These are phyloP conservation scores for Pleoardoris graminearum DNA, from an alignment of 2,329 filamentous ascomycete genomes.

Conservation along the genomic window DNA sequence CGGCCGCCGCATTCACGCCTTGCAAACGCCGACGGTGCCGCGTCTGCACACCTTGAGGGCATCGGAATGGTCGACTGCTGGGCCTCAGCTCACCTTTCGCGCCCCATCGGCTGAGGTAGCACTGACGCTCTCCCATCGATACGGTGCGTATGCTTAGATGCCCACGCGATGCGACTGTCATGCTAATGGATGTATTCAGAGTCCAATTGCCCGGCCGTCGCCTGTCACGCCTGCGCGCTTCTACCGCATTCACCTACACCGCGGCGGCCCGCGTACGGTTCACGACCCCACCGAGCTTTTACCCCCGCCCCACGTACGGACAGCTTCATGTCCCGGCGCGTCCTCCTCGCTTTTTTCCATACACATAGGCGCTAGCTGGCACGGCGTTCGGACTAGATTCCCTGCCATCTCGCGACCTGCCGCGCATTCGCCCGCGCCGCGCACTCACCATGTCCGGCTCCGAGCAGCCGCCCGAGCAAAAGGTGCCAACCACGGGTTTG, in stretches of 20 bases:
- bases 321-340: conserved; percentile 19
- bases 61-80: conserved; percentile 35
- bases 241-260: conserved; percentile 9
- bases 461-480: conserved; percentile 25
- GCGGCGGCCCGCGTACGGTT: conserved; percentile 2
- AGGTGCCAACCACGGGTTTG: conserved; percentile 30
- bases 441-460: conserved; percentile 36
- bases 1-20: conserved; percentile 7
- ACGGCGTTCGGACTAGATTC: conserved; percentile 1
- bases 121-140: conserved; percentile 13
- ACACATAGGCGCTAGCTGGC: conserved; percentile 9
- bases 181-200: conserved; percentile 15
- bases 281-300: conserved; percentile 8
- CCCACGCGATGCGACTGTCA: conserved; percentile 2
- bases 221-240: conserved; percentile 2
- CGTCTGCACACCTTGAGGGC: conserved; percentile 12
- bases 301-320: conserved; percentile 2
- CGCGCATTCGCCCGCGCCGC: background rate
- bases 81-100: conserved; percentile 24
- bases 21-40: conserved; percentile 12
- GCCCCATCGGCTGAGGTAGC: conserved; percentile 37
- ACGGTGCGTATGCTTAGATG: conserved; percentile 18
- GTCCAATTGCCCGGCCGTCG: conserved; percentile 6
- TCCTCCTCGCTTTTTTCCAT: background rate
- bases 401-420: background rate